Base-by-base conservation (phyloP, 163 green algal genomes). In the Scenedesmus sp. region DNA sequence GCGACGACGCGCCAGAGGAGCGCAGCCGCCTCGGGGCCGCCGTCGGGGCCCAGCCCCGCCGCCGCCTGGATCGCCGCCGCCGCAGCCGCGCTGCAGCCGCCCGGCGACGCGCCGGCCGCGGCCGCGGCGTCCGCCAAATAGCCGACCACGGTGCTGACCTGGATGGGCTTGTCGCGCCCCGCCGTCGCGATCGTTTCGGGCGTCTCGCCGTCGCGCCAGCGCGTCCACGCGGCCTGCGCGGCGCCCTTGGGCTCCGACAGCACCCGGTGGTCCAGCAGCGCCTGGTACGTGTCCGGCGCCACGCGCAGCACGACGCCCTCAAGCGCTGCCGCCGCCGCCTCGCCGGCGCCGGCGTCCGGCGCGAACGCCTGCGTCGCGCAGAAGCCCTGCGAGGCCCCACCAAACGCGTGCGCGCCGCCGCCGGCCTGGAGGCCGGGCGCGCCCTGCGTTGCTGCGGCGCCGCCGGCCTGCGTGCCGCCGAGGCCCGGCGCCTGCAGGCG, bases 51-150 rank as follows among this genome's bases (percentile, higher is more conserved):
- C 15, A 76, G 53, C 7, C 62, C 65, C 14, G 75, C 64, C 39
- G 63, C 75, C 0, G 50, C 17, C 75, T 74, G 75, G 31, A 83
- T 64, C 34, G 31, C 42, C 45, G 54, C 51, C 44, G 71, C 18
- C 51, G 22, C 44, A 36, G 63, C n/a, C 18, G 36, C 15, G 2
- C 29, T 1, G 11, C 33, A 65, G 64, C 64, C 64, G 60, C 24
- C 15, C 3, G 72, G 6, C 22, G 17, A 33, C 14, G 54, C 54
- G 14, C 57, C 75, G 39, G 63, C 75, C 28, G 51, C 51, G 54
- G 75, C 51, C 33, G 36, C 26, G 3, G 42, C 54, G 13, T 83
- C 75, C 31, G 64, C 75, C n/a, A 83, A 14, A 54, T 83, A 83
- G 4, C 75, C 65, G 24, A 83, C 7, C 29, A 75, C 65, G 42